A percentile compares a stretch with the other conserved stretches of the same genome.
phyloP scores from a whole-genome alignment of 331 rosid genomes.

The Prunus yedoensis region DNA sequence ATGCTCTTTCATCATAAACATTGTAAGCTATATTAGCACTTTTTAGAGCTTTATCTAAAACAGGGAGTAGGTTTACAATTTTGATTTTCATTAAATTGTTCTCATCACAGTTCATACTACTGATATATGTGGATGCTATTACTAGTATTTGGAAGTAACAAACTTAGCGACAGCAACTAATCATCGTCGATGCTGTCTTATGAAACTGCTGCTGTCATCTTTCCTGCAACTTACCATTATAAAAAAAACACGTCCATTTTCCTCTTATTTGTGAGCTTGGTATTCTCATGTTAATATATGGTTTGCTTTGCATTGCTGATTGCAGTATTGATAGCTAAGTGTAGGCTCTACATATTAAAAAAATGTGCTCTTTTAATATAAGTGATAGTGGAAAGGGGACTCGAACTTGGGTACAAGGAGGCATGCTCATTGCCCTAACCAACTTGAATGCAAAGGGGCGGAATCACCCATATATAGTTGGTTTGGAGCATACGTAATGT shows the following conservation, averaged over 20 bases:
- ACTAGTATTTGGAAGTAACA: background rate
- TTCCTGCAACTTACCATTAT: background rate
- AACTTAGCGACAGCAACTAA: background rate
- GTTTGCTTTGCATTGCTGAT: background rate
- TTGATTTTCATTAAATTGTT: background rate
- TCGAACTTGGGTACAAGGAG: too few relatives aligned
- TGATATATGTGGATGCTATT: background rate
- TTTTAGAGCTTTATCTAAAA: conserved; percentile 9
- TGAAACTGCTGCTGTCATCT: background rate
- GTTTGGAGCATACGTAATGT: too few relatives aligned
- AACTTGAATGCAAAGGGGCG: too few relatives aligned
- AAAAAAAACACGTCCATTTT: background rate
- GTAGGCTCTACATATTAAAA: too few relatives aligned
- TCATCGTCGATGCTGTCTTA: background rate
- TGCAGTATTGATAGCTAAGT: background rate
- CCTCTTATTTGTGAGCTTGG: background rate
- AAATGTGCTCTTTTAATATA: too few relatives aligned
- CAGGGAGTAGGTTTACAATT: background rate
- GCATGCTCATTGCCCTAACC: too few relatives aligned
- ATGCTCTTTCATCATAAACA: background rate
- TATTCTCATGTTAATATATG: background rate
- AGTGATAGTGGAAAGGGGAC: too few relatives aligned
- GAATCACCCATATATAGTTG: too few relatives aligned
- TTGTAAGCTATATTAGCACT: background rate
- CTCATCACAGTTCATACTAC: background rate